Base-by-base conservation (phyloP, 768 basidiomycete genomes). In the Amanita thiersii region DNA sequence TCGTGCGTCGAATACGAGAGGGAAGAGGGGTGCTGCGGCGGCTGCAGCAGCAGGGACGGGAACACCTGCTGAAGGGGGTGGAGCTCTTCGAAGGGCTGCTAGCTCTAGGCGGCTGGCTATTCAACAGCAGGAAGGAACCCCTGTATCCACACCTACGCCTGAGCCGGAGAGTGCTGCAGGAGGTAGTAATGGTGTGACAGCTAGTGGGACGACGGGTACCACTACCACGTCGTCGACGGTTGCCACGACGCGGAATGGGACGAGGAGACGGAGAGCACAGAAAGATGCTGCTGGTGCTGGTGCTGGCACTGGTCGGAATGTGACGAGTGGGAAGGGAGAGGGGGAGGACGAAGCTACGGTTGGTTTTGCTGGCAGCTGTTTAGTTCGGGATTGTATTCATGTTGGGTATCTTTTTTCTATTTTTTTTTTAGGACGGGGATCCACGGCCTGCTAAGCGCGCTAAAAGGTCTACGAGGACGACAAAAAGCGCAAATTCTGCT, bases 71-170 rank as follows among this genome's bases (percentile, higher is more conserved):
- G 20, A 40, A 32, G 21, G 43, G 18, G 31, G n/a, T n/a, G n/a
- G n/a, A n/a, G n/a, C n/a, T n/a, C n/a, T n/a, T n/a, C n/a, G n/a
- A n/a, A 43, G 23, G 34, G 31, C 20, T 18, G 24, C 7, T 21
- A 33, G 25, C 11, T 28, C 40, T 5, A 62, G 70, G 38, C 66
- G 74, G 15, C 58, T 55, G 44, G 56, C 52, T 25, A 53, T 60
- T 40, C 47, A 57, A 37, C 77, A 75, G 40, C 52, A 69, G 19
- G 79, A 79, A 38, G 63, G 62, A 26, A 74, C 70, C 1, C 63
- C 67, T 6, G 71, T 70, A 4, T 67, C 70, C 31, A 81, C 80
- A 0, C 80, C 82, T 1, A 83, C 82, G 23, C 81, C 82, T 3
- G 83, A 85, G 49, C 79, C 78, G 25, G 81, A 84, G 43, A 43